Evolutionary conservation across 257 asterid species (phyloP), one percentile per base, ranked within the genome.

Genomic region (Verbascum thapsus): DNA sequence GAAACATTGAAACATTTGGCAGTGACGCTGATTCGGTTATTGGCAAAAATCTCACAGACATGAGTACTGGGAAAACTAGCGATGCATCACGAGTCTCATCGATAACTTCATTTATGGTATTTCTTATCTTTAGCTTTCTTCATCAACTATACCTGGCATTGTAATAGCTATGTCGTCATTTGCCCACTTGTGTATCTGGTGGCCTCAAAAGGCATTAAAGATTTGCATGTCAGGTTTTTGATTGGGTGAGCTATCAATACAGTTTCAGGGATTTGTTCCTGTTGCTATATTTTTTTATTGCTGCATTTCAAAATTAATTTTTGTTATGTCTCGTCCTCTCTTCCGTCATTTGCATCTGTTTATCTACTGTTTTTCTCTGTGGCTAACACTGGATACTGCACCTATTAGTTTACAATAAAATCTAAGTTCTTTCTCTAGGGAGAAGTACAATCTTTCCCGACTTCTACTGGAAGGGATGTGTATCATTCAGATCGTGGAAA

Each of bases 1-100:
- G 13, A 58, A 82, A 82, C 61, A 70, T 68, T 66, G 81, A 79
- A 79, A 82, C 85, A 68, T 76, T 78, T 66, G 82, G 77, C 47
- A 58, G 57, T 72, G 64, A 47, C 57, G 52, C 68, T 68, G 61
- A 38, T 73, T 53, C 80, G 61, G 68, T 53, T 51, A 35, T 26
- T 22, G 75, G 44, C 39, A 62, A 70, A 55, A 65, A 78, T 13
- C 64, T 65, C 45, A 51, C 67, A 20, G 79, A 55, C 53, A 43
- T 26, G 65, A 57, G 69, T 39, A 34, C 61, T 54, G 68, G 48
- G 54, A 69, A 68, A 57, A 52, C 59, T 48, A 54, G 35, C 39
- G 67, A 64, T 17, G 75, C 55, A n/a, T 64, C 64, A 56, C 74
- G 62, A 55, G 43, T 43, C 10, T 65, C 74, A 34, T 54, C 68